Base-by-base conservation (phyloP, 345 rosid species). In the Brassica carinata region DNA sequence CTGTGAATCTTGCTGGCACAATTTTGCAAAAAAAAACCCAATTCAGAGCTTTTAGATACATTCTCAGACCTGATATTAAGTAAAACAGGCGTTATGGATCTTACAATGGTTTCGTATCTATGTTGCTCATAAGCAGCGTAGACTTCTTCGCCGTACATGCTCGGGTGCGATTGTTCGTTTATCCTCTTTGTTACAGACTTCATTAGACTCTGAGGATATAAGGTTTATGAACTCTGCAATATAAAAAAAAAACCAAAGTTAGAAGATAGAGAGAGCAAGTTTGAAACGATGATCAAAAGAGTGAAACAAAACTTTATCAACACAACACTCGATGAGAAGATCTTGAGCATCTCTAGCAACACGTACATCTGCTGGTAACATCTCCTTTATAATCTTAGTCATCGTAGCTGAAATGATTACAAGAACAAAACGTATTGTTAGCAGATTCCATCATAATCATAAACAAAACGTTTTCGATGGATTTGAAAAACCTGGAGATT, bases 281-380 rank as follows among this genome's bases (percentile, higher is more conserved):
- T 27, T 27, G 30, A 27, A 27, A 27, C 30, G 30, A 27, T 27
- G 30, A 27, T 27, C 29, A 27, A 27, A 27, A 27, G 30, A 27
- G 30, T 27, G 30, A 27, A 27, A 27, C 30, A 27, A 27, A 27
- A 2, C 30, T 27, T 84, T 82, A 96, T 98, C 99, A 26, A 96
- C 99, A 83, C 99, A 96, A 81, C 99, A 96, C 84, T 96, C 99
- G 11, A 96, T 96, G 75, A 96, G 81, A 76, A 96, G 99, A 89
- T 96, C 99, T 81, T 96, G 99, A 67, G 98, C 89, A 86, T 96
- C 99, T 85, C 99, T 89, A 73, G 99, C 99, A 62, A 96, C 98
- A 75, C 99, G 99, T 72, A 96, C 99, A 79, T 96, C 99, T 5
- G 97, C 92, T 0, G 99, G 99, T 67, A 96, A 73, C 99, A 96